Percentiles rank a stretch among this genome's conserved stretches.
Conservation (phyloP, 352 stramenopile species). For the Globisporangium splendens region DNA sequence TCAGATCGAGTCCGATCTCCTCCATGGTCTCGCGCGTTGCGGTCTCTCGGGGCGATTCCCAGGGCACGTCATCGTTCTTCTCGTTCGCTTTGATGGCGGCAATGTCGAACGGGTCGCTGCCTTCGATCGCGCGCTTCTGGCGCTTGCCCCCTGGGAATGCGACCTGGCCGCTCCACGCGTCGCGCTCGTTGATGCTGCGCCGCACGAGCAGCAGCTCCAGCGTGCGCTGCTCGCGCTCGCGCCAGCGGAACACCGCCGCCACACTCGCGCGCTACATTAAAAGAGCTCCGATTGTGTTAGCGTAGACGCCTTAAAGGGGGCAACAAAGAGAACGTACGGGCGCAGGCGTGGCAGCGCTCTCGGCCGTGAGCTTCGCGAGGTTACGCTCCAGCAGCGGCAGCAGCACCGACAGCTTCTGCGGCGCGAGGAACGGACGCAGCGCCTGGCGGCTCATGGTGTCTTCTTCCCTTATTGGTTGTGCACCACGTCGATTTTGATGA, state of each 20-base stretch:
- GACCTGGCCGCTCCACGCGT: constrained; percentile 82
- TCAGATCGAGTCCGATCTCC: constrained; percentile 77
- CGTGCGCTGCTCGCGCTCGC: constrained; percentile 54
- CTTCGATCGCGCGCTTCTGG: constrained; percentile 30
- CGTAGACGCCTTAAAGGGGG: background rate
- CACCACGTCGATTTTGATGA: background rate
- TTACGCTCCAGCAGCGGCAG: constrained; percentile 56
- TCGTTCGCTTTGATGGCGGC: constrained; percentile 25
- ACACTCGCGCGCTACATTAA: constrained; percentile 58
- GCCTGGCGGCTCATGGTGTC: constrained; percentile 4
- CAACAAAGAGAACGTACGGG: constrained; percentile 23
- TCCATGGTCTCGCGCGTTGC: constrained; percentile 76
- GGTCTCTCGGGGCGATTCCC: constrained; percentile 68
- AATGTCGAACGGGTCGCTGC: background rate
- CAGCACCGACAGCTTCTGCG: constrained; percentile 37
- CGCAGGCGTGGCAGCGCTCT: constrained; percentile 22
- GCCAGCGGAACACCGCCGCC: constrained; percentile 77
- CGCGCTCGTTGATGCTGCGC: constrained; percentile 64
- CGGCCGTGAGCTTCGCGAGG: constrained; percentile 32
- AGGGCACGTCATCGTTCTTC: constrained; percentile 37
- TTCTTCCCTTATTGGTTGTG: background rate
- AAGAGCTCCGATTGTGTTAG: background rate
- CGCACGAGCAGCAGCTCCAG: constrained; percentile 78
- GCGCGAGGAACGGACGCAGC: constrained; percentile 30
- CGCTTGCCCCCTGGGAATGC: constrained; percentile 73